phyloP scores from a whole-genome alignment of 1,284 basidiomycete species.

The Ceratorhiza oryzae-sativae region DNA sequence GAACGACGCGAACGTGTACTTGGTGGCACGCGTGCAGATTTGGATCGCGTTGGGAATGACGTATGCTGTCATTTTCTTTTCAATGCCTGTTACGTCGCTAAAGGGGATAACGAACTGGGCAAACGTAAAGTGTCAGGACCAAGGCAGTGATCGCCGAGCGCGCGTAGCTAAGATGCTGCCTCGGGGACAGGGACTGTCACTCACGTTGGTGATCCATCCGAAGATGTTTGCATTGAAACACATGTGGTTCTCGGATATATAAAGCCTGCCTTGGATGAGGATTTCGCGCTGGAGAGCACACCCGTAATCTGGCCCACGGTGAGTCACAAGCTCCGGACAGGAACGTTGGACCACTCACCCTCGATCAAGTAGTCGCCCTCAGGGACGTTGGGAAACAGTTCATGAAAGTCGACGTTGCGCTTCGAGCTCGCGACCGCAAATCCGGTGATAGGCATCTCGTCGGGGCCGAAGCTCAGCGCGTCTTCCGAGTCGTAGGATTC shows the following conservation, averaged over 20 bases:
- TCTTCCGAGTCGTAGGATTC: constrained; percentile 50
- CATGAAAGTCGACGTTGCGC: constrained; percentile 94
- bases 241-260: constrained; percentile 97
- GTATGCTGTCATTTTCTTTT: constrained; percentile 98
- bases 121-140: constrained; percentile 49
- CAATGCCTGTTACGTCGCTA: constrained; percentile 85
- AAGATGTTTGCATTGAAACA: constrained; percentile 99
- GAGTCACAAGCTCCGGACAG: not conserved
- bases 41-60: constrained; percentile 98
- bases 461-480: constrained; percentile 60
- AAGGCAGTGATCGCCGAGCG: constrained; percentile 80
- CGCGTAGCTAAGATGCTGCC: not conserved
- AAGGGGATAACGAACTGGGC: constrained; percentile 90
- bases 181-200: not conserved
- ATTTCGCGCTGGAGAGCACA: constrained; percentile 96
- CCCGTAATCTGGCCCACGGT: constrained; percentile 79
- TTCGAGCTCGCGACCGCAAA: constrained; percentile 97
- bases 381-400: constrained; percentile 85
- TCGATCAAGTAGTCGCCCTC: constrained; percentile 98
- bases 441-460: constrained; percentile 83
- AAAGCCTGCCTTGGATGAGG: constrained; percentile 92
- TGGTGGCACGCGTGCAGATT: constrained; percentile 78
- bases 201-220: constrained; percentile 95
- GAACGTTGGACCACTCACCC: constrained; percentile 60
- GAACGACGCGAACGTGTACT: constrained; percentile 96